Evolutionary conservation across 106 monocot species (phyloP).

Genomic region (Triglochin maritima): DNA sequence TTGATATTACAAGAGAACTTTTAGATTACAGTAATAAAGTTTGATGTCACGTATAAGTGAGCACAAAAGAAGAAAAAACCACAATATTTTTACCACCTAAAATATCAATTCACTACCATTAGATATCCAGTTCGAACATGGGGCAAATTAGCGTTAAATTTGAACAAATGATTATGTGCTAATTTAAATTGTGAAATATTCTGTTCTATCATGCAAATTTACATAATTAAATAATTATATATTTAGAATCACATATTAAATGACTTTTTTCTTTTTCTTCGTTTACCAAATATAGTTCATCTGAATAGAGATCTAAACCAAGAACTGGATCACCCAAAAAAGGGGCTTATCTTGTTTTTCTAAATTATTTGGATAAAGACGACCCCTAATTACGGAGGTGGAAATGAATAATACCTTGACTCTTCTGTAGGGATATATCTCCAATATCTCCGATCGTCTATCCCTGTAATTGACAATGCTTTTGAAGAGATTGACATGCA

Average conservation of each 20-base stretch:
- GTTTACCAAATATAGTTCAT: no score
- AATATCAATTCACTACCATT: no score
- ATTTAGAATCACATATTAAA: no score
- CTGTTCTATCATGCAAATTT: no score
- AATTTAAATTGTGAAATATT: no score
- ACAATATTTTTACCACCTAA: no score
- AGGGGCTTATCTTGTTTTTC: neutral
- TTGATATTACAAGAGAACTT: neutral
- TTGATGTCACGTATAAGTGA: neutral
- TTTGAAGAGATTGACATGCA: constrained; percentile 64
- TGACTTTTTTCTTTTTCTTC: no score
- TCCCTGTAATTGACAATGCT: constrained; percentile 49
- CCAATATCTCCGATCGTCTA: constrained; percentile 65
- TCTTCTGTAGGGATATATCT: constrained; percentile 17
- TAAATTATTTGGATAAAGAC: neutral
- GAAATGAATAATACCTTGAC: neutral
- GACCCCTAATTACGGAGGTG: neutral
- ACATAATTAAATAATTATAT: no score
- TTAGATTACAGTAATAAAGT: neutral
- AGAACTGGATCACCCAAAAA: neutral
- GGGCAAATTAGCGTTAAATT: no score
- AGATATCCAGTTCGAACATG: no score
- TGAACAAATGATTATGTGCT: neutral
- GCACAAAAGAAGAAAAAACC: neutral
- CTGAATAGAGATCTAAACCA: no score